Evolutionary conservation across 73 alveolate genomes (phyloP).

Genomic region (Loxodes magnus): DNA sequence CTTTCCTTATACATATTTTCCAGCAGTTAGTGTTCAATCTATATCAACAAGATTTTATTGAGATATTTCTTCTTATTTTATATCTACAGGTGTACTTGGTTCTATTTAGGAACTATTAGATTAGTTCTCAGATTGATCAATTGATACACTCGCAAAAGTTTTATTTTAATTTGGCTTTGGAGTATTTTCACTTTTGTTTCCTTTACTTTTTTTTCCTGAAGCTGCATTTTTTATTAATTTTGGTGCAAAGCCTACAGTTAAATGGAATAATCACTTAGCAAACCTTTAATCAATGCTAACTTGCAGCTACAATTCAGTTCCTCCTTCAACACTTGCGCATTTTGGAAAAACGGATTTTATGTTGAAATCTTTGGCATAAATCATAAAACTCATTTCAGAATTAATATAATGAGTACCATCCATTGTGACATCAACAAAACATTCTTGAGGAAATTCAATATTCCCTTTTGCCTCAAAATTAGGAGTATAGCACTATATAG

Average conservation of each 20-base stretch:
- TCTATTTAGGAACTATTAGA: constrained; percentile 14
- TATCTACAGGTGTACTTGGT: constrained; percentile 17
- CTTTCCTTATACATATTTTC: constrained; percentile 24
- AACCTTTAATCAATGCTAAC: constrained; percentile 77
- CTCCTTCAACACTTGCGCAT: constrained; percentile 94
- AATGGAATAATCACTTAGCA: constrained; percentile 62
- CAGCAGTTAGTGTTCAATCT: background rate
- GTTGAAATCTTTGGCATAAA: constrained; percentile 81
- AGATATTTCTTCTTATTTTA: constrained; percentile 36
- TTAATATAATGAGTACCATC: constrained; percentile 93
- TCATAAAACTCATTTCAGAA: constrained; percentile 86
- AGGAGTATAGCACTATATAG: constrained; percentile 88
- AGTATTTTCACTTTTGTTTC: constrained; percentile 14
- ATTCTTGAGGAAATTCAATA: constrained; percentile 79
- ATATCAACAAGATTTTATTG: constrained; percentile 4
- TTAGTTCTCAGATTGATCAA: constrained; percentile 1
- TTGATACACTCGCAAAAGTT: constrained; percentile 3
- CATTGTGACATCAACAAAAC: constrained; percentile 87
- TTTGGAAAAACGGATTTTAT: constrained; percentile 89
- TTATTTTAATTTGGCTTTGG: background rate
- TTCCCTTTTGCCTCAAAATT: constrained; percentile 82
- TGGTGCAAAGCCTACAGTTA: constrained; percentile 93
- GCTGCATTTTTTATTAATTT: constrained; percentile 28
- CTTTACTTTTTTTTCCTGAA: constrained; percentile 9
- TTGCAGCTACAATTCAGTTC: constrained; percentile 69